Evolutionary conservation across 2,329 filamentous ascomycete genomes (phyloP), one percentile per base, ranked within the genome.

Genomic region (Xylariales sp.): DNA sequence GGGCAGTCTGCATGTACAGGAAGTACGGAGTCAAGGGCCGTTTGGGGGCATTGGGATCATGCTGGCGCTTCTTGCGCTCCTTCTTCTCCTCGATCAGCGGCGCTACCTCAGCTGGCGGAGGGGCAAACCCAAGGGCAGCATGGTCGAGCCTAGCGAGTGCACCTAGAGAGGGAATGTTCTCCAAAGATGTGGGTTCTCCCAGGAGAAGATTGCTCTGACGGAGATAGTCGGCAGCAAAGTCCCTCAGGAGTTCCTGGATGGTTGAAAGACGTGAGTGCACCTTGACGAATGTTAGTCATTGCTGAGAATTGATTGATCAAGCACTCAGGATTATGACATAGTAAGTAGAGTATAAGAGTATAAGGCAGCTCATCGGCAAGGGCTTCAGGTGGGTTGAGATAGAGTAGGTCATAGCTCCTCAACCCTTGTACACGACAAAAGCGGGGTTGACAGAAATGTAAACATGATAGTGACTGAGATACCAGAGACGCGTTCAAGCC

Each of bases 41-140:
- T 78, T 96, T 97, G 46, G 91, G 91, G 5, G 90, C 90, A 63
- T 95, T 95, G 52, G 90, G 90, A 62, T 97, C 91, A 58, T 86
- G 82, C 31, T 81, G 82, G 47, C 83, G 80, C 74, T 90, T 90
- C 76, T 93, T 91, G 65, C 86, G 84, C 75, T 93, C 89, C 76
- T 89, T 89, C 76, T 88, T 86, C 62, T 82, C 80, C 56, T 81
- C 77, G 8, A 70, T 75, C 1, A 65, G 68, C 18, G 74, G 72
- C 10, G 63, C 64, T 8, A 14, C 36, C 36, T 46, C 44, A 31
- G 25, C 18, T 11, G 27, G 29, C 25, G 38, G 41, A 7, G 40
- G 65, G 54, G 31, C 62, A 51, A 38, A 63, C 49, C 37, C 41
- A 10, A 41, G 15, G 59, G 65, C 69, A 49, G 71, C 69, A 27